These are phyloP conservation scores for Trichosporon sp. DNA, from an alignment of 1,284 basidiomycete genomes.

Conservation along the genomic window DNA sequence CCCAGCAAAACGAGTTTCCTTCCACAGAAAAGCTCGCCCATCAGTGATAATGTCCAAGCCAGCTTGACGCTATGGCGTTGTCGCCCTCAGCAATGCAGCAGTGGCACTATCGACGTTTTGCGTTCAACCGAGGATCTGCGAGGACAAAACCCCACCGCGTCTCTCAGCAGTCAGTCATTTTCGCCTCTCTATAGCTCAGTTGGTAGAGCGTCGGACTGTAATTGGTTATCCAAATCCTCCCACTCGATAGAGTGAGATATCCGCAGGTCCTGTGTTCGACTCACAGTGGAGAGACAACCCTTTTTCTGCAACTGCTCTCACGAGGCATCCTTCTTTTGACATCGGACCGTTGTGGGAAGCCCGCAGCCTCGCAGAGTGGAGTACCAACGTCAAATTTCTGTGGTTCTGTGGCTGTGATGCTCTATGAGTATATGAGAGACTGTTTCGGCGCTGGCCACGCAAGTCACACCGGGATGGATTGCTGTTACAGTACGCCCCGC, in stretches of 20 bases:
- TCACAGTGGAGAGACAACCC: conserved; percentile 3
- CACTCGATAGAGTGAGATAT: not conserved
- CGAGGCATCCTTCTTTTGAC: not conserved
- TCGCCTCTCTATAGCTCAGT: conserved; percentile 5
- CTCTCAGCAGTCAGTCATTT: not conserved
- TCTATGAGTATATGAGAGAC: too few relatives aligned
- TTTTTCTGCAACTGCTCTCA: not conserved
- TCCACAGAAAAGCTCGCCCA: too few relatives aligned
- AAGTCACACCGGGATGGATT: too few relatives aligned
- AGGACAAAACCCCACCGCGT: not conserved
- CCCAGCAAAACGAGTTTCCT: not conserved
- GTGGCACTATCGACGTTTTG: not conserved
- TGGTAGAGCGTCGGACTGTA: conserved; percentile 6
- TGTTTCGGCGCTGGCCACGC: too few relatives aligned
- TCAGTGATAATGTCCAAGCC: too few relatives aligned
- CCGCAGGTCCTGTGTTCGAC: conserved; percentile 6
- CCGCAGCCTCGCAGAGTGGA: too few relatives aligned
- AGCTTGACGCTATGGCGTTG: too few relatives aligned
- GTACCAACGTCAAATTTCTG: too few relatives aligned
- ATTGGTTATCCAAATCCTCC: conserved; percentile 6
- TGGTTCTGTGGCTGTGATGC: too few relatives aligned
- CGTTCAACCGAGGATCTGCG: not conserved
- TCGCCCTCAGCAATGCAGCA: not conserved
- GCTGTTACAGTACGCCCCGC: too few relatives aligned
- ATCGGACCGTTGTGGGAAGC: too few relatives aligned